Evolutionary conservation across 441 rosid species (phyloP).

Genomic region (Pelargonium myrrhifolium): DNA sequence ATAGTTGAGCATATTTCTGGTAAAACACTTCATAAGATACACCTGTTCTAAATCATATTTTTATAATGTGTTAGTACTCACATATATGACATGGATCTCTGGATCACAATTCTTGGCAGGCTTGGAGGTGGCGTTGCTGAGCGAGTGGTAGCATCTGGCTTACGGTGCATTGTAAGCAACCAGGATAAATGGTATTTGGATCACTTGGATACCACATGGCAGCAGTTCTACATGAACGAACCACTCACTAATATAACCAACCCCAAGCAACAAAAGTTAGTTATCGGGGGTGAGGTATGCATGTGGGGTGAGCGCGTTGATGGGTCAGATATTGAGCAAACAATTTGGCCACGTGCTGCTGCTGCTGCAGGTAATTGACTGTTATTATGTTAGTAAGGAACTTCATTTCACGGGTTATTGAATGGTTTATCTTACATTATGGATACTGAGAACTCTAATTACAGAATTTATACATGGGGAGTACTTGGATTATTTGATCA

Average conservation of each 20-base stretch:
- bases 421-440: too few species aligned
- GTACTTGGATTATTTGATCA: too few species aligned
- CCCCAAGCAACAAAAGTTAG: conserved; percentile 39
- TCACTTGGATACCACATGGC: conserved; percentile 53
- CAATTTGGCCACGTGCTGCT: conserved; percentile 78
- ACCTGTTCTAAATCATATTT: too few species aligned
- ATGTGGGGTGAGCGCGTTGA: conserved; percentile 72
- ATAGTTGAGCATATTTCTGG: too few species aligned
- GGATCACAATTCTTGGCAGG: conserved; percentile 31
- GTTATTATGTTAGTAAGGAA: neutral
- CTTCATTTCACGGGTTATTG: too few species aligned
- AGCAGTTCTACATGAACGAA: conserved; percentile 47
- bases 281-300: conserved; percentile 77
- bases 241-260: conserved; percentile 47
- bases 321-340: conserved; percentile 59
- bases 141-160: conserved; percentile 47
- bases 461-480: too few species aligned
- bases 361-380: conserved; percentile 57
- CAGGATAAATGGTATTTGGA: conserved; percentile 70
- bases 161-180: conserved; percentile 73
- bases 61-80: too few species aligned
- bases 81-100: neutral
- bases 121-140: conserved; percentile 53
- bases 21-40: too few species aligned
- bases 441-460: too few species aligned